Evolutionary conservation across 1,139 yeast species (phyloP).

Genomic region (Suhomyces bribrorum): DNA sequence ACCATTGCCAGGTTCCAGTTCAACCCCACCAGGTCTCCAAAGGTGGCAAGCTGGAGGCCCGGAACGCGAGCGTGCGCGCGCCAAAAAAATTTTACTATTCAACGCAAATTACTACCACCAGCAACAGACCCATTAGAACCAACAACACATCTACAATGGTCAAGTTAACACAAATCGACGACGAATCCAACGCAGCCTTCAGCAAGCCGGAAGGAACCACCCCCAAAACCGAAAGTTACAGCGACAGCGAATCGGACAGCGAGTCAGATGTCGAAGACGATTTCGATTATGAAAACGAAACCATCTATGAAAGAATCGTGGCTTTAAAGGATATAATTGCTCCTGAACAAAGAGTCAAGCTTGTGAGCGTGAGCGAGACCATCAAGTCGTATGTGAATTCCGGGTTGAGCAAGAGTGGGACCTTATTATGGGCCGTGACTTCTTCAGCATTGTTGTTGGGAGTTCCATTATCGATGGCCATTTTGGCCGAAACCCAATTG

Average conservation of each 20-base stretch:
- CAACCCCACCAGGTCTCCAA: too few relatives aligned
- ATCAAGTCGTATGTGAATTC: slow-evolving; percentile 42
- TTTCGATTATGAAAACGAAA: slow-evolving; percentile 79
- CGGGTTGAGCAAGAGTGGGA: slow-evolving; percentile 64
- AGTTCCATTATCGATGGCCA: slow-evolving; percentile 88
- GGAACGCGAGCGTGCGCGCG: slow-evolving; percentile 5
- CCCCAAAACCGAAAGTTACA: slow-evolving; percentile 23
- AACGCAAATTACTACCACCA: slow-evolving; percentile 5
- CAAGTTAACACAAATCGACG: slow-evolving; percentile 71
- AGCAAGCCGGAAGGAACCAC: slow-evolving; percentile 22
- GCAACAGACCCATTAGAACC: slow-evolving; percentile 3
- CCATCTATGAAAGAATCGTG: slow-evolving; percentile 78
- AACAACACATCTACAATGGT: slow-evolving; percentile 49
- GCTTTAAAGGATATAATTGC: slow-evolving; percentile 93
- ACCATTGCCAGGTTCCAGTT: too few relatives aligned
- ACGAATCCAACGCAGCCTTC: slow-evolving; percentile 46
- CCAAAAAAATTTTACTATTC: slow-evolving; percentile 11
- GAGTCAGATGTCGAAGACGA: slow-evolving; percentile 69
- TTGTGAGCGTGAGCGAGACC: slow-evolving; percentile 36
- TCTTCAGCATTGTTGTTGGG: slow-evolving; percentile 85
- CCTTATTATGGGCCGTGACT: slow-evolving; percentile 80
- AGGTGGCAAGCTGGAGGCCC: background rate
- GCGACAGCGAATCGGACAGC: slow-evolving; percentile 40
- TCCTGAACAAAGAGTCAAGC: slow-evolving; percentile 73
- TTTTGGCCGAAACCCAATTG: slow-evolving; percentile 88